Evolutionary conservation across 176 grass and related monocot genomes (phyloP), one percentile per base, ranked within the genome.

Genomic region (Triticum turgidum): DNA sequence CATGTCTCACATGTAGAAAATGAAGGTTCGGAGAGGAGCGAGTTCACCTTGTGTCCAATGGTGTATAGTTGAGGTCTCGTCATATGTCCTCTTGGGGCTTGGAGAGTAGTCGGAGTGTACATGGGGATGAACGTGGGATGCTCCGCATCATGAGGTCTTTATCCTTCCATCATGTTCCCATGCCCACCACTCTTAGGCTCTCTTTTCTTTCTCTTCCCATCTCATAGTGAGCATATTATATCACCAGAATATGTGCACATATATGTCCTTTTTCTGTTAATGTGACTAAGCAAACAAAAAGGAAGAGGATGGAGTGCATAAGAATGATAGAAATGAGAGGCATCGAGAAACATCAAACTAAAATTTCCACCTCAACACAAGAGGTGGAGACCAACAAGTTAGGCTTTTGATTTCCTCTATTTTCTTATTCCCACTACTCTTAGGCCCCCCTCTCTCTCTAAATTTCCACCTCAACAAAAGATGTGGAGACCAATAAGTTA

Each of bases 311-410:
- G 25, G 25, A 25, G 25, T 25, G 25, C 25, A 25, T 25, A 25
- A 70, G 78, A 81, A 81, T 18, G 0, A 44, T 82, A 87, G 71
- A 79, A 82, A 82, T 62, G 80, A 33, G 86, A 88, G 80, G 73
- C 80, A 78, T 63, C 37, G 30, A 61, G 38, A 81, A 65, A 27
- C 13, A 12, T 10, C 17, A 27, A 45, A 52, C 34, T 30, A 25
- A 39, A 17, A 68, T 33, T 69, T 11, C 20, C 10, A 27, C 47
- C 45, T 78, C 62, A 78, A 27, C 59, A 5, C 35, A 10, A 39
- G 42, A 41, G 21, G 17, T 25, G 32, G 13, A 22, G 4, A 21
- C 11, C 3, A 39, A 32, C 2, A 21, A 18, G 15, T 47, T 65
- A 22, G 18, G 25, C 7, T 35, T 69, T 69, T 5, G 34, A 35